phyloP scores from a whole-genome alignment of 257 asterid species.

The Primulina tabacum region DNA sequence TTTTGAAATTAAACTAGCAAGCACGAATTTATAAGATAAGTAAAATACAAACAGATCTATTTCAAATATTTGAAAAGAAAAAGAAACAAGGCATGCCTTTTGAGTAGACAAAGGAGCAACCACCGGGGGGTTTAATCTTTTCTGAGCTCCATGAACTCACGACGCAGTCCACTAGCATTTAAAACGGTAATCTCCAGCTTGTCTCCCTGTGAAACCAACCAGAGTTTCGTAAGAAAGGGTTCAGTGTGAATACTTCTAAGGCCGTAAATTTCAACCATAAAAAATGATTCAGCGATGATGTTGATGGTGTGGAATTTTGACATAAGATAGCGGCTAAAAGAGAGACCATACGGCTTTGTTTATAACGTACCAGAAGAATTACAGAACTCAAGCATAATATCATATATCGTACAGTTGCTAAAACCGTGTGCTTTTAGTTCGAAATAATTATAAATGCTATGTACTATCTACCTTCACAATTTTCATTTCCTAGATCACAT shows the following conservation, averaged over 20 bases:
- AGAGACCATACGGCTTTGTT: no score
- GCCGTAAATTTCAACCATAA: neutral
- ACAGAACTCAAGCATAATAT: no score
- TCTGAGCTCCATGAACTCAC: slow-evolving; percentile 68
- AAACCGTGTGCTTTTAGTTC: no score
- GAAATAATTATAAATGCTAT: no score
- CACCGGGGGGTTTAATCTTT: slow-evolving; percentile 44
- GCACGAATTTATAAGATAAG: neutral
- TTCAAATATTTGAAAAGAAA: neutral
- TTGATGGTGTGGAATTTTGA: neutral
- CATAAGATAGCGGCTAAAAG: no score
- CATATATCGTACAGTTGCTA: no score
- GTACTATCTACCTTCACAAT: no score
- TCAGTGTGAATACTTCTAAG: neutral
- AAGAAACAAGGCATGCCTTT: neutral
- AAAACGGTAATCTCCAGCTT: slow-evolving; percentile 60
- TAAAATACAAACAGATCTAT: no score
- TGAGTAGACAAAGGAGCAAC: neutral
- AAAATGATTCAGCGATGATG: neutral
- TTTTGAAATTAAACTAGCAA: no score
- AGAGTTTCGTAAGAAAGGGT: slow-evolving; percentile 21
- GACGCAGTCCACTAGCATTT: slow-evolving; percentile 58
- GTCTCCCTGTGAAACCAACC: slow-evolving; percentile 57
- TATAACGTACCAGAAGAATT: no score
- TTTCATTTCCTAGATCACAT: no score